Conservation (phyloP, 352 stramenopile species). For the Phytophthora multivora region DNA sequence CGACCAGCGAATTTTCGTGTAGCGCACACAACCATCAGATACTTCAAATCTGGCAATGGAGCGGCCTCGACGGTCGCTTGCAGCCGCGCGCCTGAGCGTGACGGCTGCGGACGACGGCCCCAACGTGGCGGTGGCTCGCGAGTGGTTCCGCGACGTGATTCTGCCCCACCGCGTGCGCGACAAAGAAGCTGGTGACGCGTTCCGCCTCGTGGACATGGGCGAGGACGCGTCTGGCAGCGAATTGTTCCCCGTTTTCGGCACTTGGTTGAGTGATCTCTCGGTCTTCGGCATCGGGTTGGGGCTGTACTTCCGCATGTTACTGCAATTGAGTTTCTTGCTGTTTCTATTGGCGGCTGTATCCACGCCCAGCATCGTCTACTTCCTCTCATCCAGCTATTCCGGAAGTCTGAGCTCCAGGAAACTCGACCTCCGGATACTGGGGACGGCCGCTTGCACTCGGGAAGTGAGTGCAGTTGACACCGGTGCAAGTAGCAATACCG, state of each 20-base stretch:
- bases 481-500: conserved; percentile 10
- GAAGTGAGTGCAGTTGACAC: conserved; percentile 18
- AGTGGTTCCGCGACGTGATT: conserved; percentile 64
- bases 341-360: conserved; percentile 64
- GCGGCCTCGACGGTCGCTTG: conserved; percentile 10
- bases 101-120: conserved; percentile 27
- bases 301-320: conserved; percentile 80
- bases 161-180: conserved; percentile 57
- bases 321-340: conserved; percentile 57
- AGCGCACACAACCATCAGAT: conserved; percentile 5
- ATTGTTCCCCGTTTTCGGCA: conserved; percentile 68
- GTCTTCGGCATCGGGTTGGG: conserved; percentile 79
- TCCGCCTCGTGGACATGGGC: conserved; percentile 72
- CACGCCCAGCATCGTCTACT: conserved; percentile 68
- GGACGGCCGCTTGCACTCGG: conserved; percentile 66
- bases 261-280: conserved; percentile 59
- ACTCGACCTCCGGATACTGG: conserved; percentile 58
- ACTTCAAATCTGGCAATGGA: conserved; percentile 14
- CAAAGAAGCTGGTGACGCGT: conserved; percentile 36
- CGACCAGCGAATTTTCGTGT: conserved; percentile 1
- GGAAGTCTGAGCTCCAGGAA: conserved; percentile 38
- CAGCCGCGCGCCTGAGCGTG: conserved; percentile 25
- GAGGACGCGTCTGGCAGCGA: conserved; percentile 55
- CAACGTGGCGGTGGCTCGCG: conserved; percentile 42
- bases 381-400: conserved; percentile 64